Base-by-base conservation (phyloP, 495 filamentous ascomycete species). In the Xylaria castorea region DNA sequence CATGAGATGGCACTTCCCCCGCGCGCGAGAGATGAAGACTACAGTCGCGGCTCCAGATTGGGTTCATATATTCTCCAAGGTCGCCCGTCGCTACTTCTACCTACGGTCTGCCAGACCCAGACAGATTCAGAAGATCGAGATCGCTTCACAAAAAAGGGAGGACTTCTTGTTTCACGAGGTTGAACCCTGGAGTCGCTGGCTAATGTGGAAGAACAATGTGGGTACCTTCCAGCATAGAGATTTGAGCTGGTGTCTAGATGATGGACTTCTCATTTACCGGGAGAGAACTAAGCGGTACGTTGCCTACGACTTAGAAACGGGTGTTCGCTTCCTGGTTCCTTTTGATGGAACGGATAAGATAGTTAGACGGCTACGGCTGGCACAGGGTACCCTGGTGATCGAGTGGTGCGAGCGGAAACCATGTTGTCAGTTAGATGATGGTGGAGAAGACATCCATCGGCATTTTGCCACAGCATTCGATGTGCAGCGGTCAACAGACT, bases 401-500 rank as follows among this genome's bases (percentile, higher is more conserved):
- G 91, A 93, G 74, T 93, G 91, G 91, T 90, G 89, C 64, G 89
- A 92, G 75, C 78, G 78, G 1, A 81, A 84, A 25, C 81, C 87
- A 3, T 91, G 86, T 72, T 87, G 89, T 80, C 85, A 86, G 81
- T 77, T 89, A 11, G 89, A 91, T 74, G 87, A 88, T 62, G 83
- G 80, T 62, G 83, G 80, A 44, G 88, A 89, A 60, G 81, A 80
- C 1, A 87, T 89, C 0, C 85, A 91, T 80, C 84, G 89, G 22
- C 91, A 93, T 74, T 92, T 88, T 77, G 90, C 88, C 12, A 90
- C 88, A 5, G 87, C 87, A 0, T 92, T 90, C 75, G 86, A 90
- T 73, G 78, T 92, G 25, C 40, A 68, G 27, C 78, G 80, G 14
- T 70, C 34, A 25, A n/a, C 64, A 7, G 67, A 72, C 30, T 18